Evolutionary conservation across 2,329 filamentous ascomycete genomes (phyloP).

Genomic region (Coniella vitis): DNA sequence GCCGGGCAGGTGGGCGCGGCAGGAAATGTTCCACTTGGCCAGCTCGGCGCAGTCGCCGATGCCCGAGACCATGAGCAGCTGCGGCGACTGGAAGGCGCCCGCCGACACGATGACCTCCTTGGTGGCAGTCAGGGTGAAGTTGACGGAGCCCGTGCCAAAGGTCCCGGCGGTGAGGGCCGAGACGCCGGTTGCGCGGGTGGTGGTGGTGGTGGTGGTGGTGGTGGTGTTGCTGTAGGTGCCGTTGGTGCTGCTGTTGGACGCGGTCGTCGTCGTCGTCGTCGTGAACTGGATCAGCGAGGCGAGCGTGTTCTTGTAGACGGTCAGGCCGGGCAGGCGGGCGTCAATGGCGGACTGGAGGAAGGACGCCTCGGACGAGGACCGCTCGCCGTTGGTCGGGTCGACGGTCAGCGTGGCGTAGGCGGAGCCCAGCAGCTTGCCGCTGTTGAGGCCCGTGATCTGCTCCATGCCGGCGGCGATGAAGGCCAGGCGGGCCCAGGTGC

Average conservation of each 20-base stretch:
- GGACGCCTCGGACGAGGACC: constrained; percentile 9
- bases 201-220: not conserved
- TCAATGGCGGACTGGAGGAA: constrained; percentile 17
- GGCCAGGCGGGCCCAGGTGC: constrained; percentile 8
- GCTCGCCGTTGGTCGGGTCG: constrained; percentile 1
- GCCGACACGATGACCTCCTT: constrained; percentile 36
- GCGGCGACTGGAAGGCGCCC: constrained; percentile 34
- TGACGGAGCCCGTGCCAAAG: constrained; percentile 4
- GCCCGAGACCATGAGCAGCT: constrained; percentile 27
- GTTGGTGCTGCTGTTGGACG: not conserved
- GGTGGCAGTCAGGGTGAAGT: constrained; percentile 6
- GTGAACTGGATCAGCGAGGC: not conserved
- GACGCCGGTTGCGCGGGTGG: constrained; percentile 3
- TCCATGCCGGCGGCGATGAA: constrained; percentile 7
- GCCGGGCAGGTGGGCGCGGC: constrained; percentile 20
- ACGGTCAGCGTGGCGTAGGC: constrained; percentile 8
- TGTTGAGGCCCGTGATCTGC: constrained; percentile 8
- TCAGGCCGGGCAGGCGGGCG: constrained; percentile 16
- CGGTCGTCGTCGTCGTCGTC: not conserved
- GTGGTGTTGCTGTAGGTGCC: not conserved
- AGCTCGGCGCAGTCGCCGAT: constrained; percentile 26
- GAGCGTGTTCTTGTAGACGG: constrained; percentile 4
- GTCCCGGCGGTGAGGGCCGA: constrained; percentile 6
- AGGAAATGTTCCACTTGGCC: constrained; percentile 23
- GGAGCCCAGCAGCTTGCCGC: constrained; percentile 6